Evolutionary conservation across 371 early-diverging fungal genomes (phyloP), one percentile per base, ranked within the genome.

Genomic region (Chytridium lagenaria): DNA sequence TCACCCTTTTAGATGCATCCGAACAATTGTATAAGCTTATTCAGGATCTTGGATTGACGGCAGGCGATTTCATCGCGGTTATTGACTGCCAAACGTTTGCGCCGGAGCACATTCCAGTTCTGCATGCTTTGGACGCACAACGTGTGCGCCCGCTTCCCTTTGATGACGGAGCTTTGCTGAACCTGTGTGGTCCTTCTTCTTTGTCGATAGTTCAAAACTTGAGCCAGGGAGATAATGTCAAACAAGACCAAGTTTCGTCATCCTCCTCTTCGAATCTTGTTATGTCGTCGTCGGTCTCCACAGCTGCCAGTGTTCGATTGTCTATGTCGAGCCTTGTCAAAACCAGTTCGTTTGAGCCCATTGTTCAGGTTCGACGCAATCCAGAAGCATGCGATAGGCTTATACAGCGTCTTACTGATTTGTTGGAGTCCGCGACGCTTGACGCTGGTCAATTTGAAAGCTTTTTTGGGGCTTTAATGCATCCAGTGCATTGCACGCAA

Each of bases 1-100:
- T 68, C 12, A 57, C 72, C 19, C 44, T 78, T 19, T 31, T 75
- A 44, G 44, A 44, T 44, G 44, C 44, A 44, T 44, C 44, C 7
- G 44, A 44, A 12, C 7, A 44, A 44, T 7, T 44, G 7, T 44
- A 12, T 44, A 12, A 19, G 44, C 44, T 44, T 44, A 44, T 44
- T 44, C 12, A 44, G 7, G 34, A 71, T 22, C 65, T 74, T 3
- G 69, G 44, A n/a, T 71, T 71, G 28, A 50, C 34, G 12, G 16
- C 31, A 33, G 50, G 31, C 16, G 50, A 50, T 36, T 10, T 19
- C 44, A 67, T 79, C 1, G 76, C 71, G n/a, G 69, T 79, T 12
- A 73, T 79, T 40, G 79, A 79, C 51, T 79, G 79, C 65, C 76
- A 73, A 50, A 77, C 76, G 30, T 77, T 79, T 72, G 77, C 68